Percentiles rank a stretch among this genome's conserved stretches.
phyloP scores from a whole-genome alignment of 345 rosid genomes.

The Euphorbia peplus region DNA sequence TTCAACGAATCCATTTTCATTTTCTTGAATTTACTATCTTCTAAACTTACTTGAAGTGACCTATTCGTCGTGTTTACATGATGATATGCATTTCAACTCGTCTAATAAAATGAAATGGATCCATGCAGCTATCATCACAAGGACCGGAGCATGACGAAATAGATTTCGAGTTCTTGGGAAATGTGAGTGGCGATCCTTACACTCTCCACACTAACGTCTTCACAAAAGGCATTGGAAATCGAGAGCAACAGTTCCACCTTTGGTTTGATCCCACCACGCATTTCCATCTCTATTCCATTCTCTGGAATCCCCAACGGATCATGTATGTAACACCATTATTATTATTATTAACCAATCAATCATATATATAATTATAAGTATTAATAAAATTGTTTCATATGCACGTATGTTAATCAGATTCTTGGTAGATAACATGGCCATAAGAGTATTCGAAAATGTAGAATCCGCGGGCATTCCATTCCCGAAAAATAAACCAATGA shows the following conservation, averaged over 20 bases:
- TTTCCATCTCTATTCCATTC: conserved; percentile 23
- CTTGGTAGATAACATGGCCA: conserved; percentile 21
- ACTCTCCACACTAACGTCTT: conserved; percentile 22
- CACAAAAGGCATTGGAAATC: conserved; percentile 14
- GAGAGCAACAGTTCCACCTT: conserved; percentile 27
- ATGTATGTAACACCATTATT: too few species aligned
- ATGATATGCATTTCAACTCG: too few species aligned
- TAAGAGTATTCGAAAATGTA: conserved; percentile 20
- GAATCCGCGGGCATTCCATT: conserved; percentile 22
- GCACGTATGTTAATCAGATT: too few species aligned
- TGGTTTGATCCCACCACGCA: conserved; percentile 25
- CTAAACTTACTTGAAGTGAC: too few species aligned
- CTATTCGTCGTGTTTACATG: too few species aligned
- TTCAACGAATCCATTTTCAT: background rate
- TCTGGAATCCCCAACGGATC: conserved; percentile 21
- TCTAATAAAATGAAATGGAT: too few species aligned
- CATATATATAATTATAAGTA: too few species aligned
- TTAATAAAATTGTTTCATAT: too few species aligned
- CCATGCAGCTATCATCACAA: conserved; percentile 27
- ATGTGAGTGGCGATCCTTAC: conserved; percentile 25
- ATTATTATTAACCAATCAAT: too few species aligned
- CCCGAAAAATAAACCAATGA: conserved; percentile 22
- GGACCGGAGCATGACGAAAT: conserved; percentile 25
- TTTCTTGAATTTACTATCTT: too few species aligned
- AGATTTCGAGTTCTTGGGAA: conserved; percentile 26